Conservation (phyloP, 306 rosid genomes). For the Bauhinia variegata region DNA sequence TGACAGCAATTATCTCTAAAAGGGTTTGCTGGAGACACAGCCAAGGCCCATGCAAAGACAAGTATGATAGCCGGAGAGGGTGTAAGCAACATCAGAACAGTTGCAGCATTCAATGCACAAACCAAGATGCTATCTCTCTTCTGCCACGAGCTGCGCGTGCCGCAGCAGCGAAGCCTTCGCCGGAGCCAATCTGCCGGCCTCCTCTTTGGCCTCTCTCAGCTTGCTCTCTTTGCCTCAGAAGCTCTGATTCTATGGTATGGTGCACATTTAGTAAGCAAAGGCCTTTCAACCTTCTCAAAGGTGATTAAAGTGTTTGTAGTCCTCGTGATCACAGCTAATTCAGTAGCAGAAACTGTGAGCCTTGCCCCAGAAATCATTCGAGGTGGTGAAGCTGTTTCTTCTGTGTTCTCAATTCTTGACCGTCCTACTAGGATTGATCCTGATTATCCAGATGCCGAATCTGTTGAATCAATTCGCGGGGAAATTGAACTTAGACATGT, state of each 20-base stretch:
- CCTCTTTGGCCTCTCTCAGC: conserved; percentile 86
- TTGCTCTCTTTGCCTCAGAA: conserved; percentile 87
- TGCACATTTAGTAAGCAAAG: conserved; percentile 81
- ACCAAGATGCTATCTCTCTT: conserved; percentile 76
- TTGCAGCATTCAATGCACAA: conserved; percentile 97
- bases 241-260: conserved; percentile 96
- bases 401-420: conserved; percentile 89
- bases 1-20: conserved; percentile 90
- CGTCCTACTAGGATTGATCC: conserved; percentile 84
- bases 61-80: conserved; percentile 99
- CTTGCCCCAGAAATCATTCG: conserved; percentile 98
- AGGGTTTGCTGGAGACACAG: conserved; percentile 99
- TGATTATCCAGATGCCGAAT: conserved; percentile 79
- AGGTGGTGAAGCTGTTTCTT: conserved; percentile 93
- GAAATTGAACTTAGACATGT: conserved; percentile 95
- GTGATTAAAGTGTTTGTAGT: conserved; percentile 95
- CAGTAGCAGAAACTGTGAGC: conserved; percentile 98
- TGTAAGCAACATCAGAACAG: conserved; percentile 96
- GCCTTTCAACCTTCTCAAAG: conserved; percentile 84
- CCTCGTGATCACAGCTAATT: conserved; percentile 87
- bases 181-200: conserved; percentile 84
- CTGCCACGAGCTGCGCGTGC: conserved; percentile 73
- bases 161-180: conserved; percentile 73
- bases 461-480: conserved; percentile 77
- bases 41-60: conserved; percentile 97